Evolutionary conservation across 108 stramenopile genomes (phyloP).

Genomic region (Conticribra weissflogii): DNA sequence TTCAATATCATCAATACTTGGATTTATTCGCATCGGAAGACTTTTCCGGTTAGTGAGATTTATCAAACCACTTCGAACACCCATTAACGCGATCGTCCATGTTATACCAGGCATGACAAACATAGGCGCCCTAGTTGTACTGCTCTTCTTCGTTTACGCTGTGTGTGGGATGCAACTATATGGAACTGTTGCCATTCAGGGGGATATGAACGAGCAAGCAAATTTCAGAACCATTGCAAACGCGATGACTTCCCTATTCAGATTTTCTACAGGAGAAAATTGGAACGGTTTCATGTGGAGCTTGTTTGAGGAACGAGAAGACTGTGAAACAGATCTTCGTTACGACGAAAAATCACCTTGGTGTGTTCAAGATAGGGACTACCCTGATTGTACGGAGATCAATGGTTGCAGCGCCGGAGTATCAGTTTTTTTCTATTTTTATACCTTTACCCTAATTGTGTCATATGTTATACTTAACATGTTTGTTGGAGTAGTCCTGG

Average conservation of each 20-base stretch:
- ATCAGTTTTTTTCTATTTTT: conserved; percentile 48
- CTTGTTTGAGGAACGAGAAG: conserved; percentile 25
- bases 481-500: conserved; percentile 65
- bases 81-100: conserved; percentile 65
- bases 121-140: conserved; percentile 58
- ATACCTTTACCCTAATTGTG: conserved; percentile 53
- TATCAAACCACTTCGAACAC: conserved; percentile 48
- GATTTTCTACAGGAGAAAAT: conserved; percentile 78
- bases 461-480: conserved; percentile 64
- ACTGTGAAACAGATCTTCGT: conserved; percentile 37
- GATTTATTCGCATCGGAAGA: conserved; percentile 66
- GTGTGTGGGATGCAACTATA: conserved; percentile 60
- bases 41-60: conserved; percentile 59
- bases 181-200: conserved; percentile 26
- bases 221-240: conserved; percentile 68
- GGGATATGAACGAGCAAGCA: conserved; percentile 45
- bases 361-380: conserved; percentile 43
- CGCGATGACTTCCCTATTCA: conserved; percentile 64
- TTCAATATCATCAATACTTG: conserved; percentile 41
- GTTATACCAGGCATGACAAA: conserved; percentile 64
- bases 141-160: conserved; percentile 76
- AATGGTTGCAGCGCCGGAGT: conserved; percentile 43
- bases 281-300: conserved; percentile 72
- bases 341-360: conserved; percentile 45
- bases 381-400: conserved; percentile 42